A percentile compares a stretch with the other conserved stretches of the same genome.
phyloP scores from a whole-genome alignment of 805 yeast species.

The Sugiyamaella floridensis region DNA sequence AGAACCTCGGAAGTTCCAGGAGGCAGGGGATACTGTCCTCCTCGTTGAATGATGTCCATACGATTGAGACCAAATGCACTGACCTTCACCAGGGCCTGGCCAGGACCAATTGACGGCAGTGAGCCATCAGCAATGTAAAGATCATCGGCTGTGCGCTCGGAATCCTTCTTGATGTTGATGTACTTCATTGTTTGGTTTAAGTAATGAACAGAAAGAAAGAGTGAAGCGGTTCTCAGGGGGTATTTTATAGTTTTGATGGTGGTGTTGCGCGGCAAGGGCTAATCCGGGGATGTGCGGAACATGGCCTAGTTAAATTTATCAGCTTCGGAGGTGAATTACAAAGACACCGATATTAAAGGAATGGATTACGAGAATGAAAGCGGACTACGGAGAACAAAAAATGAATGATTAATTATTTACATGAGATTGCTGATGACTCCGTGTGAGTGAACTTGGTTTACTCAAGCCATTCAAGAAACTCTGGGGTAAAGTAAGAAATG shows the following conservation, averaged over 20 bases:
- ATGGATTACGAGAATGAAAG: too few species aligned
- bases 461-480: slow-evolving; percentile 82
- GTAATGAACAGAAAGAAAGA: neutral
- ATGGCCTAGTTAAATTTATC: too few species aligned
- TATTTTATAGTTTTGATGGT: too few species aligned
- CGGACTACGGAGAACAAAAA: too few species aligned
- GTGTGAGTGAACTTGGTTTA: neutral
- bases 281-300: too few species aligned
- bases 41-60: slow-evolving; percentile 30
- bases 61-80: slow-evolving; percentile 31
- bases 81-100: slow-evolving; percentile 29
- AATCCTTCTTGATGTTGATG: slow-evolving; percentile 21
- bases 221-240: neutral
- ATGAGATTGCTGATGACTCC: too few species aligned
- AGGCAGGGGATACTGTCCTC: slow-evolving; percentile 29
- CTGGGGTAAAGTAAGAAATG: slow-evolving; percentile 91
- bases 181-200: slow-evolving; percentile 25
- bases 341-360: too few species aligned
- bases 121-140: slow-evolving; percentile 21
- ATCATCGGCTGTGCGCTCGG: slow-evolving; percentile 25
- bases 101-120: slow-evolving; percentile 18
- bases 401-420: too few species aligned
- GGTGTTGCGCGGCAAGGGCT: too few species aligned
- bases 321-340: too few species aligned
- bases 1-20: slow-evolving; percentile 26